Evolutionary conservation across 2,329 filamentous ascomycete genomes (phyloP), one percentile per base, ranked within the genome.

Genomic region (Pestalotiopsis sp.): DNA sequence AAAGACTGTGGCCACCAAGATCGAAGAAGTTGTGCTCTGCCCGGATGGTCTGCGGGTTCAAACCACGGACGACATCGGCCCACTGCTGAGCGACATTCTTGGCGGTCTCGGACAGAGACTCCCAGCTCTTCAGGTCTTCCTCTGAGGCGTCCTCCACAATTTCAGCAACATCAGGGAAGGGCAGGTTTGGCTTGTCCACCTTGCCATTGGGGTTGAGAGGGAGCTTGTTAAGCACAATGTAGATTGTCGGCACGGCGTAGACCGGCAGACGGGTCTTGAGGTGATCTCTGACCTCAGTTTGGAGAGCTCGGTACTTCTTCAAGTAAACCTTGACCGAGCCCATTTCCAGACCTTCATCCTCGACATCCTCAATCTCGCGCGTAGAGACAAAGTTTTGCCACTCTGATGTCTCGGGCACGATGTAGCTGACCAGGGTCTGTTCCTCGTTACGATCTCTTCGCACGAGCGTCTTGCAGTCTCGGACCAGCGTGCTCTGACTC

Each of bases 131-230:
- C 40, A 83, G 66, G 64, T 84, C 82, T 66, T 82, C 81, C 49
- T 82, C 80, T 2, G 80, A 82, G 11, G 80, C 79, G 31, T 83
- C 82, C 70, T 81, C 81, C n/a, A 79, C 86, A 41, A 91, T 84
- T 74, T 93, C 87, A 13, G 89, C 88, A 27, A 89, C 89, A 79
- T 95, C 93, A 52, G 90, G 95, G 86, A 95, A 96, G 0, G 93
- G 93, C 66, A 97, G 84, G 2, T 89, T 89, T 14, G 92, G 91
- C 80, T 90, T 92, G 80, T 97, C 93, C 57, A 95, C 89, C 81
- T 96, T 96, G 74, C 93, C 92, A 73, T 94, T 94, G n/a, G 92
- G 92, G 78, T 93, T 95, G n/a, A 95, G 80, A 1, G 93, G 93
- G 71, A 95, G 86, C 68, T 90, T 89, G 70, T 89, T 85, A 68